phyloP scores from a whole-genome alignment of 306 rosid species.

The Prunus padus region DNA sequence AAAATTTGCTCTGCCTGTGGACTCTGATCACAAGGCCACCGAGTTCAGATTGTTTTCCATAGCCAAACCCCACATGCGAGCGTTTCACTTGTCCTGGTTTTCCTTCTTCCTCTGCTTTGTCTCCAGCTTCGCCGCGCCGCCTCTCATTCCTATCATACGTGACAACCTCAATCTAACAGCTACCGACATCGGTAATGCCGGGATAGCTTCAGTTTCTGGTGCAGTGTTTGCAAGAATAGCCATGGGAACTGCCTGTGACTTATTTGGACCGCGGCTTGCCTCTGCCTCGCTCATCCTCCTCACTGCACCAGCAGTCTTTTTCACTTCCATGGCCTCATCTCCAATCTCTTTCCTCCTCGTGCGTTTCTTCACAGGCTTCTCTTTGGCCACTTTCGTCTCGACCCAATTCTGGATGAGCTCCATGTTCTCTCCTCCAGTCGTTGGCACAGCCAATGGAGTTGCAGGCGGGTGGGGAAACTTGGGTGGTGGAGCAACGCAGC shows the following conservation, averaged over 20 bases:
- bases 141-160: slow-evolving; percentile 72
- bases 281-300: slow-evolving; percentile 61
- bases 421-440: slow-evolving; percentile 70
- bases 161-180: slow-evolving; percentile 87
- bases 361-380: slow-evolving; percentile 85
- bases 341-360: slow-evolving; percentile 59
- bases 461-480: slow-evolving; percentile 89
- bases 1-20: slow-evolving; percentile 62
- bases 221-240: slow-evolving; percentile 75
- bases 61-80: slow-evolving; percentile 81
- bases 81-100: slow-evolving; percentile 83
- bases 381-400: slow-evolving; percentile 82
- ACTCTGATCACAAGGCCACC: slow-evolving; percentile 81
- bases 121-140: slow-evolving; percentile 76
- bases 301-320: slow-evolving; percentile 68
- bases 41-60: slow-evolving; percentile 59
- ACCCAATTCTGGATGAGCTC: slow-evolving; percentile 98
- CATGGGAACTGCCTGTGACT: slow-evolving; percentile 89
- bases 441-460: slow-evolving; percentile 72
- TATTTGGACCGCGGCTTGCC: slow-evolving; percentile 80
- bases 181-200: slow-evolving; percentile 91
- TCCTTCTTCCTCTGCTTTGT: slow-evolving; percentile 81
- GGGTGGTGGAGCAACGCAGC: slow-evolving; percentile 87
- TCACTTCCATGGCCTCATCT: slow-evolving; percentile 51
- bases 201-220: slow-evolving; percentile 82